Conservation (phyloP, 306 rosid species). For the Cicer arietinum region DNA sequence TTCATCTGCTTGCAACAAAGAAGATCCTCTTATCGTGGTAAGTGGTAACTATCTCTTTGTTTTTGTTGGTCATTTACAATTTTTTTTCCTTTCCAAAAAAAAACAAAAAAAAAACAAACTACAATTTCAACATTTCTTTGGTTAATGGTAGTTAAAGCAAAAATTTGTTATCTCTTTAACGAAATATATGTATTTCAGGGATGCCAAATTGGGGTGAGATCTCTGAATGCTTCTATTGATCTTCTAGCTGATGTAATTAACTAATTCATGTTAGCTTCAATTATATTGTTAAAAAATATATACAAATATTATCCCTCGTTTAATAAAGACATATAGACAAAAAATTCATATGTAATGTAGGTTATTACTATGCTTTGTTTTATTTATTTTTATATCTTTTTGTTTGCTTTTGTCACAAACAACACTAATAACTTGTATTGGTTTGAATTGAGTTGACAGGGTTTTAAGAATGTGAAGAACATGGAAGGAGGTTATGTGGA, state of each 20-base stretch:
- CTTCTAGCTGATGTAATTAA: conserved; percentile 62
- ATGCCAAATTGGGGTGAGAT: conserved; percentile 81
- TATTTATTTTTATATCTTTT: neutral
- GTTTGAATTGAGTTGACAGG: conserved; percentile 54
- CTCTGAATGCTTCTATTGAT: conserved; percentile 68
- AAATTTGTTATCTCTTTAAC: neutral
- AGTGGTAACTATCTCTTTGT: conserved; percentile 54
- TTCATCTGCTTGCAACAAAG: conserved; percentile 62
- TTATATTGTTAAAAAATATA: conserved; percentile 2
- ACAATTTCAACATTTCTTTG: neutral
- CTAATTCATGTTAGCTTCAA: neutral
- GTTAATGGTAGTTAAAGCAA: conserved; percentile 9
- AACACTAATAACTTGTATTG: conserved; percentile 26
- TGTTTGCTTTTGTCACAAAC: neutral
- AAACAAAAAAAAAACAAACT: neutral
- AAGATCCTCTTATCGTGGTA: conserved; percentile 81
- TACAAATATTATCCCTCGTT: conserved; percentile 2
- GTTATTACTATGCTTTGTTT: neutral
- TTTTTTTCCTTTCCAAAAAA: neutral
- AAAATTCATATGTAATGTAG: too few relatives aligned
- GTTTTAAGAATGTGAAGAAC: conserved; percentile 69
- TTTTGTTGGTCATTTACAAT: neutral
- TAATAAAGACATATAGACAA: neutral
- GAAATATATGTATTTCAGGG: conserved; percentile 55
- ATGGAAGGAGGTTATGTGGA: conserved; percentile 82